Conservation (phyloP, 306 rosid species). For the Carpinus viminea region DNA sequence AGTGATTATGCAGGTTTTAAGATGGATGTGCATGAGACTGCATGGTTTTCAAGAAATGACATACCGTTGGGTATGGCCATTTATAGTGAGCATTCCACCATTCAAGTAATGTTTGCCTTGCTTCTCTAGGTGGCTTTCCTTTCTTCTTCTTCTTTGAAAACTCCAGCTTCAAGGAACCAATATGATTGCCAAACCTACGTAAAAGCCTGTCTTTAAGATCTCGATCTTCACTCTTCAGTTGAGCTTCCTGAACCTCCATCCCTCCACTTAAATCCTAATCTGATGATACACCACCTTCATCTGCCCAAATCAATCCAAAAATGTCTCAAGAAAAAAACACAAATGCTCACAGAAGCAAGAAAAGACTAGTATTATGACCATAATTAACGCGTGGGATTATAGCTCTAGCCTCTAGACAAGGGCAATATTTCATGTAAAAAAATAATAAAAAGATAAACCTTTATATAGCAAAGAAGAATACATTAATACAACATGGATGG, state of each 20-base stretch:
- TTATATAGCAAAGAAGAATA: too few relatives aligned
- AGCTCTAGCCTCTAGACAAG: too few relatives aligned
- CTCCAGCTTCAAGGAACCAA: slow-evolving; percentile 72
- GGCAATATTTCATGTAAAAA: neutral
- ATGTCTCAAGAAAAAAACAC: neutral
- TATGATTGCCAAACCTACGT: slow-evolving; percentile 83
- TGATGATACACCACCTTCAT: slow-evolving; percentile 74
- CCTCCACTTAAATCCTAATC: slow-evolving; percentile 75
- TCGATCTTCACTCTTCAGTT: slow-evolving; percentile 55
- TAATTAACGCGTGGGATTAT: too few relatives aligned
- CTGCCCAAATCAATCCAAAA: slow-evolving; percentile 33
- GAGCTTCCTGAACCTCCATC: slow-evolving; percentile 60
- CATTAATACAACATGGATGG: neutral
- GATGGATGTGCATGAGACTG: neutral
- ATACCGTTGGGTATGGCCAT: slow-evolving; percentile 99
- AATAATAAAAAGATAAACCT: neutral
- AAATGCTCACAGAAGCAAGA: neutral
- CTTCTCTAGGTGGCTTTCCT: slow-evolving; percentile 94
- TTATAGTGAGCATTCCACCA: slow-evolving; percentile 92
- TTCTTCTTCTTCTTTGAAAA: slow-evolving; percentile 91
- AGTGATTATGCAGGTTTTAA: neutral
- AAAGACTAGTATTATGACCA: neutral
- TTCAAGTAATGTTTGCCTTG: slow-evolving; percentile 72
- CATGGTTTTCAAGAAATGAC: neutral
- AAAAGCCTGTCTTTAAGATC: slow-evolving; percentile 80